Base-by-base conservation (phyloP, 768 basidiomycete species). In the Neoboletus brunneissimus region DNA sequence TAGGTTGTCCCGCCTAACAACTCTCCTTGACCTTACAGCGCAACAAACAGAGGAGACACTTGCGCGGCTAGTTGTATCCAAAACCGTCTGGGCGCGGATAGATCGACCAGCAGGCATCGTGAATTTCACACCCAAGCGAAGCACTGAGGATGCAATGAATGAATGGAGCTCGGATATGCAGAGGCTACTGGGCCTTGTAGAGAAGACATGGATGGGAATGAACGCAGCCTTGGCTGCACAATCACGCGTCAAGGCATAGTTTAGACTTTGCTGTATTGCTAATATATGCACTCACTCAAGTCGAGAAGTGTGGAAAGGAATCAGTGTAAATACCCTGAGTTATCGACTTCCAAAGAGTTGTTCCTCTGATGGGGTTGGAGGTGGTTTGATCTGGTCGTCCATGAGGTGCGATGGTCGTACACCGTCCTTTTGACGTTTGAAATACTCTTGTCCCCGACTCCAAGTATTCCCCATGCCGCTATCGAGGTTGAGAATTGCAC, bases 181-280 rank as follows among this genome's bases (percentile, higher is more conserved):
- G 66, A 94, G 89, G 75, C 75, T 99, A 66, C 79, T 99, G 57
- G 83, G 89, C 18, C 74, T 97, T 41, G 91, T 94, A 15, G 97
- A 99, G 77, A 98, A 98, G 83, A 94, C 93, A n/a, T 97, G 95
- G 91, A 94, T 94, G 91, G 89, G 88, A 37, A 87, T 94, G 82
- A 93, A 93, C 62, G 91, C 91, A 34, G 91, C 91, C 12, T 83
- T 90, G 69, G 91, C 91, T 46, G 91, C 91, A 22, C 88, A 90
- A 62, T 84, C 88, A 48, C 79, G 85, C 57, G 75, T 76, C 59
- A 81, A 79, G 59, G 75, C 75, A 64, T 78, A 71, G 64, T 51
- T 42, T 41, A 16, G n/a, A 55, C 45, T 47, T 48, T 58, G 53
- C 48, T 60, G 60, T 62, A 64, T 55, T 56, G 40, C 61, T 62